Evolutionary conservation across 257 asterid species (phyloP), one percentile per base, ranked within the genome.

Genomic region (Solanum arcanum): DNA sequence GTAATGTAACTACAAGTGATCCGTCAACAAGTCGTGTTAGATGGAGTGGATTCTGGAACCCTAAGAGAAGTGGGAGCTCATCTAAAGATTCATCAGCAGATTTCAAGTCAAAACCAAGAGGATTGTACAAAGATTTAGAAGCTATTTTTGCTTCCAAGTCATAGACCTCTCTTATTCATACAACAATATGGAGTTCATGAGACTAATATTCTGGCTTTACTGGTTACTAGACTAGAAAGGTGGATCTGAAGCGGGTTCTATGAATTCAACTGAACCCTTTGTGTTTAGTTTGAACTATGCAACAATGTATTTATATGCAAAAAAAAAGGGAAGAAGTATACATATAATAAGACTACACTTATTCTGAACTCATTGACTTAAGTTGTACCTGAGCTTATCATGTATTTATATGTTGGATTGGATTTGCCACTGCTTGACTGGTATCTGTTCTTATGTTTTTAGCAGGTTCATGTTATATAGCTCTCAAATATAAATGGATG

Each of bases 61-160:
- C 39, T 0, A 94, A 93, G 91, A 91, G 91, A 77, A 94, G 98
- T 59, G 99, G 95, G 52, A 94, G 98, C 91, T 93, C 98, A 31
- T 94, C 97, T 1, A 91, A 93, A 5, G 88, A 94, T 12, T 88
- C 96, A 15, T 91, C 98, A 5, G 86, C 91, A 9, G 98, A 95
- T 89, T 86, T 72, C 35, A 92, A 93, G 91, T 85, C 98, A 56
- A 96, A 93, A 85, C 90, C 97, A 27, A 92, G 86, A 90, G 94
- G 94, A 49, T 88, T 96, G 85, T 42, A 96, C 87, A 93, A 91
- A 83, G 99, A 96, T 90, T 88, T 96, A 88, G 98, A 96, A 90
- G 95, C 96, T 49, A 96, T 95, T 86, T 96, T 96, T 91, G 94
- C 98, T 87, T 92, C 97, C 83, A 95, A 91, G 85, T 92, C 92